Evolutionary conservation across 176 grass and related monocot species (phyloP).

Genomic region (Dendrocalamus sinicus): DNA sequence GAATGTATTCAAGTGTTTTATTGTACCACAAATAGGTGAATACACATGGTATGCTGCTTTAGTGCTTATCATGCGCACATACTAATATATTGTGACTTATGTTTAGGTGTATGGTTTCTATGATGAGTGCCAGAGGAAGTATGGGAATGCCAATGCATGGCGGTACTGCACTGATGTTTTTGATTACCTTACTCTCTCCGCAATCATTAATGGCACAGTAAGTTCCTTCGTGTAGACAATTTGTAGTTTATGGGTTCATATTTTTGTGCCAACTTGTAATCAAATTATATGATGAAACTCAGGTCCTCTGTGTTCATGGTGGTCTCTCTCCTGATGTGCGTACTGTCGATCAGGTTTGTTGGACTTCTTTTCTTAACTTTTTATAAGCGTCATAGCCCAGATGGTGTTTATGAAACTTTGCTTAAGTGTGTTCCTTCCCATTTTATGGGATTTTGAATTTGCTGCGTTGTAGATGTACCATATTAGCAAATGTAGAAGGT

Average conservation of each 20-base stretch:
- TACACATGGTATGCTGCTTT: not conserved
- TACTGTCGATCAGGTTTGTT: constrained; percentile 89
- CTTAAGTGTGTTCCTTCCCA: not conserved
- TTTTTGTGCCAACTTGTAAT: constrained; percentile 17
- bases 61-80: not conserved
- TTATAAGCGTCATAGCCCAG: not conserved
- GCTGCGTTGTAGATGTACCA: not conserved
- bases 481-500: not conserved
- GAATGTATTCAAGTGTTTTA: not conserved
- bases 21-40: not conserved
- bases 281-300: constrained; percentile 49
- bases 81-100: constrained; percentile 19
- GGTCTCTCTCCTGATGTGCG: constrained; percentile 95
- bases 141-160: constrained; percentile 99
- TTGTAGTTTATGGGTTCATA: constrained; percentile 6
- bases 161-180: constrained; percentile 99
- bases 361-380: constrained; percentile 12
- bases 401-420: not conserved
- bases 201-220: constrained; percentile 98
- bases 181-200: constrained; percentile 96
- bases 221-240: constrained; percentile 28
- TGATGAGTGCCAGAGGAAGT: constrained; percentile 98
- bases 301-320: constrained; percentile 99
- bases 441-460: not conserved
- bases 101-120: constrained; percentile 98